These are phyloP conservation scores for Komagataella populi DNA, from an alignment of 805 yeast genomes.

Conservation along the genomic window DNA sequence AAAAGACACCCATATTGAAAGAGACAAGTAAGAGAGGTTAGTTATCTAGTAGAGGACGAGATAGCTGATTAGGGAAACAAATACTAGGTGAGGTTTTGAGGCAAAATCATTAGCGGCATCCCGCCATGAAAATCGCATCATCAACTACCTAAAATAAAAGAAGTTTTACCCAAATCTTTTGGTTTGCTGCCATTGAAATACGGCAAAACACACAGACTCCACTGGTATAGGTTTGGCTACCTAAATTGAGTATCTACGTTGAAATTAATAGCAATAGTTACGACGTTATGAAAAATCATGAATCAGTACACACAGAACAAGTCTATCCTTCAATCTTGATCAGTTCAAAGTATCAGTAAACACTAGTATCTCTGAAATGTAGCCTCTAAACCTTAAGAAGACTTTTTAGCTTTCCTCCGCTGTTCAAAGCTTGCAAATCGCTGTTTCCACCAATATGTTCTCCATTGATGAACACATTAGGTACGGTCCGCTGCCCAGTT, in stretches of 20 bases:
- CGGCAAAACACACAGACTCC: not conserved
- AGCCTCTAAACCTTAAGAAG: conserved; percentile 2
- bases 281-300: too few species aligned
- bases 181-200: not conserved
- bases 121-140: not conserved
- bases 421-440: conserved; percentile 63
- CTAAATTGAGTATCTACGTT: too few species aligned
- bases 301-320: not conserved
- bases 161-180: not conserved
- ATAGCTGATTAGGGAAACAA: too few species aligned
- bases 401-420: conserved; percentile 36
- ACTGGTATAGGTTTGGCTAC: too few species aligned
- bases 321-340: not conserved
- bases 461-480: conserved; percentile 81
- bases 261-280: too few species aligned
- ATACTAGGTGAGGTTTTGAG: not conserved
- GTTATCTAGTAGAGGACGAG: not conserved
- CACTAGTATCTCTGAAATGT: not conserved
- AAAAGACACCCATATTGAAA: conserved; percentile 34
- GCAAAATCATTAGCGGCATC: not conserved
- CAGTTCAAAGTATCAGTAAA: not conserved
- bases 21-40: not conserved
- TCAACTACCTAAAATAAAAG: not conserved
- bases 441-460: conserved; percentile 94
- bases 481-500: conserved; percentile 90